Conservation (phyloP, 148 eudicot genomes). For the Arctostaphylos glauca region DNA sequence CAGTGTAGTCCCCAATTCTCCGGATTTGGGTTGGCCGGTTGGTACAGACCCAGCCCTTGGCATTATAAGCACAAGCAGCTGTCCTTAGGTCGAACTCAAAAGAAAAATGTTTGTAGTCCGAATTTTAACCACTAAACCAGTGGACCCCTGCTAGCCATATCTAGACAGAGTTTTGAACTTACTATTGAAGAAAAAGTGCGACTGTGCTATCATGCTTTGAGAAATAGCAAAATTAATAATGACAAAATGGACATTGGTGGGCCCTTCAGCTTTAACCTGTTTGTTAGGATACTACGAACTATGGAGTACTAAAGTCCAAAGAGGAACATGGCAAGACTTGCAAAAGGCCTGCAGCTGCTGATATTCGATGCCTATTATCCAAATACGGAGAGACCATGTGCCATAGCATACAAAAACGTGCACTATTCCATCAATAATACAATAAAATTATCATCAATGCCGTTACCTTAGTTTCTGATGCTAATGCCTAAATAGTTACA, state of each 20-base stretch:
- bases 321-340: neutral
- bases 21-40: no score
- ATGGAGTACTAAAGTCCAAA: neutral
- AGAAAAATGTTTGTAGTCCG: neutral
- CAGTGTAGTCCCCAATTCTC: neutral
- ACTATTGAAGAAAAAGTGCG: neutral
- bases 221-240: neutral
- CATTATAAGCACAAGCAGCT: neutral
- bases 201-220: neutral
- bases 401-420: neutral
- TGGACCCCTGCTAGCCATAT: neutral
- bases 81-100: neutral
- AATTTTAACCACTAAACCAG: neutral
- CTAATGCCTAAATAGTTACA: neutral
- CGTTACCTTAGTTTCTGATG: neutral
- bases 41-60: neutral
- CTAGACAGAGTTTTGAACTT: no score
- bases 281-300: neutral
- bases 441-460: neutral
- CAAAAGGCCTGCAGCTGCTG: neutral
- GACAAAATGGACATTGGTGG: no score
- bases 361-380: neutral
- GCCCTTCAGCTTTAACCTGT: no score
- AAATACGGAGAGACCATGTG: neutral
- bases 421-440: slow-evolving; percentile 1